Conservation (phyloP, 2,329 filamentous ascomycete species). For the Talaromyces sp. region DNA sequence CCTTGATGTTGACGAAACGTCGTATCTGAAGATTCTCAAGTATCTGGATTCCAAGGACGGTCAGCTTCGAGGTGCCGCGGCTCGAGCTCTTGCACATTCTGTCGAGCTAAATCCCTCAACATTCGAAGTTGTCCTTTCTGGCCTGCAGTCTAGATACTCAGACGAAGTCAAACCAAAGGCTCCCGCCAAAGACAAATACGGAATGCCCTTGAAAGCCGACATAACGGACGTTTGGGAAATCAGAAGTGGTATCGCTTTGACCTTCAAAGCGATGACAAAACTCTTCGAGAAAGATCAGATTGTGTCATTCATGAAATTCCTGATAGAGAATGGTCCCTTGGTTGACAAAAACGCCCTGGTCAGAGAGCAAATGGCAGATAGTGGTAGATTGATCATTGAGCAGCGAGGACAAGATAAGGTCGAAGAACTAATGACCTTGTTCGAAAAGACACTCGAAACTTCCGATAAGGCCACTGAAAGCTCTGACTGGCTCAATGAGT, state of each 20-base stretch:
- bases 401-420: conserved; percentile 76
- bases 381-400: conserved; percentile 76
- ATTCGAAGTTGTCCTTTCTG: conserved; percentile 60
- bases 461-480: conserved; percentile 77
- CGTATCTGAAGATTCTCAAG: conserved; percentile 65
- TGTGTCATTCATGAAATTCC: conserved; percentile 74
- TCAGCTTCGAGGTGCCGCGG: conserved; percentile 78
- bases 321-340: conserved; percentile 83
- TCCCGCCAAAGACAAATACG: conserved; percentile 84
- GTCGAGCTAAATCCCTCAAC: conserved; percentile 59
- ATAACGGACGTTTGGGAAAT: conserved; percentile 86
- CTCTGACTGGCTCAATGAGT: conserved; percentile 89
- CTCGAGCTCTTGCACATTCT: conserved; percentile 74
- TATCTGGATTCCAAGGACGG: conserved; percentile 78
- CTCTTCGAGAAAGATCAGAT: conserved; percentile 67
- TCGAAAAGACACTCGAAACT: conserved; percentile 81
- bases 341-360: conserved; percentile 76
- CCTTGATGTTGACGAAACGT: conserved; percentile 64
- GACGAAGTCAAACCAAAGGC: conserved; percentile 78
- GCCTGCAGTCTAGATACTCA: conserved; percentile 68
- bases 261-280: conserved; percentile 76
- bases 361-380: conserved; percentile 85
- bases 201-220: conserved; percentile 89
- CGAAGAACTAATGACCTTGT: conserved; percentile 86
- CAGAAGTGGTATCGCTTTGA: conserved; percentile 81